Base-by-base conservation (phyloP, 257 asterid species). In the Linderniella brevidens region DNA sequence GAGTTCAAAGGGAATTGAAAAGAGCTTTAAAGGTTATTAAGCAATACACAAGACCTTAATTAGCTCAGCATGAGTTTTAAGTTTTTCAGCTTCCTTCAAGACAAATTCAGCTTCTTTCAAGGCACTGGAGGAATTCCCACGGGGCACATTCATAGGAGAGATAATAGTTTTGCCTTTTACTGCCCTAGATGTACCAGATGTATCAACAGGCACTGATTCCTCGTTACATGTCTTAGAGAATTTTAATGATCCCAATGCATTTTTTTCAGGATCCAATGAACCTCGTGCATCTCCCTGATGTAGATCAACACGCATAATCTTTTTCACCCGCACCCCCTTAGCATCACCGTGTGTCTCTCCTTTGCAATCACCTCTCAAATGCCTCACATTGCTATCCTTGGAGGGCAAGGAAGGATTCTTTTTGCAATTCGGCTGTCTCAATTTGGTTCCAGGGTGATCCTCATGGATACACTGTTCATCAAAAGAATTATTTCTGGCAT, bases 81-180 rank as follows among this genome's bases (percentile, higher is more conserved):
- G 93, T 37, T 41, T 64, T 75, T 90, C 93, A 61, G 96, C 98
- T 77, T 85, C 86, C 62, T 65, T 69, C 61, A 84, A 52, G 46
- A 56, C 68, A 61, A 41, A 63, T 70, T 75, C 84, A 53, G 94
- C 95, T 76, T 75, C 78, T 61, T 64, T 71, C 61, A 75, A 54
- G 35, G 63, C 61, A 52, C 46, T 40, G 42, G 78, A 64, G 54
- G 70, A 68, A 57, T 61, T 45, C 54, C 55, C 68, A 58, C 57
- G 10, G 59, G 61, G 55, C 58, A 44, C 73, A 47, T 60, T 69
- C 60, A 63, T 65, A 56, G 49, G 57, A 54, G 64, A 45, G 43
- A 57, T 56, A 57, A 41, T 56, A 47, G 52, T 58, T 49, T 52
- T 56, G 47, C 60, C 67, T 53, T 72, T 78, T 47, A 56, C 50